These are phyloP conservation scores for Castanea sativa DNA, from an alignment of 306 rosid genomes.

Conservation along the genomic window DNA sequence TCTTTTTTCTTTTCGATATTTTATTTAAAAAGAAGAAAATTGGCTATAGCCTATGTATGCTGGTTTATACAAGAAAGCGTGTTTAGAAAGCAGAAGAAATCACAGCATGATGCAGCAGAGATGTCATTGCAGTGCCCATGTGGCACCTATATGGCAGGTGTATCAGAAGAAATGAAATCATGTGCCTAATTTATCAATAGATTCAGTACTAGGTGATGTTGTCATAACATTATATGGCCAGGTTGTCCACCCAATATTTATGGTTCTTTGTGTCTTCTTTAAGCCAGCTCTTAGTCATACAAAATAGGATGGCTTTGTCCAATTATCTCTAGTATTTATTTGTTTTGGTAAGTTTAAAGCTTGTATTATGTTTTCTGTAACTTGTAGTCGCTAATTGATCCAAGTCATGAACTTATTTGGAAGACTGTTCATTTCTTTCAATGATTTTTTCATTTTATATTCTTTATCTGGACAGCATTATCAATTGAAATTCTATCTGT, in stretches of 20 bases:
- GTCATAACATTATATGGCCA: not conserved
- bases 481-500: conserved; percentile 25
- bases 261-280: not conserved
- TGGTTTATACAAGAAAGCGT: not conserved
- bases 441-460: not conserved
- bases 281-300: not conserved
- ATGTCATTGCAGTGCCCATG: not conserved
- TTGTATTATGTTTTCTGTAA: not conserved
- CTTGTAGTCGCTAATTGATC: not conserved
- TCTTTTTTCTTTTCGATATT: not conserved
- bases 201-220: not conserved
- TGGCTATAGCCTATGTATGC: not conserved
- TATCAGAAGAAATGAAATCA: not conserved
- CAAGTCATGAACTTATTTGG: not conserved
- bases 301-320: not conserved
- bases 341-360: not conserved
- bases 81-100: not conserved
- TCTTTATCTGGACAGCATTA: not conserved
- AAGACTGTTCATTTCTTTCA: not conserved
- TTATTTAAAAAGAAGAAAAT: not conserved
- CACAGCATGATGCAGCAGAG: not conserved
- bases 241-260: not conserved
- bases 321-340: not conserved
- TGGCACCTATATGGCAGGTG: not conserved
- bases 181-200: not conserved